Base-by-base conservation (phyloP, 345 rosid species). In the Arabidopsis thaliana region DNA sequence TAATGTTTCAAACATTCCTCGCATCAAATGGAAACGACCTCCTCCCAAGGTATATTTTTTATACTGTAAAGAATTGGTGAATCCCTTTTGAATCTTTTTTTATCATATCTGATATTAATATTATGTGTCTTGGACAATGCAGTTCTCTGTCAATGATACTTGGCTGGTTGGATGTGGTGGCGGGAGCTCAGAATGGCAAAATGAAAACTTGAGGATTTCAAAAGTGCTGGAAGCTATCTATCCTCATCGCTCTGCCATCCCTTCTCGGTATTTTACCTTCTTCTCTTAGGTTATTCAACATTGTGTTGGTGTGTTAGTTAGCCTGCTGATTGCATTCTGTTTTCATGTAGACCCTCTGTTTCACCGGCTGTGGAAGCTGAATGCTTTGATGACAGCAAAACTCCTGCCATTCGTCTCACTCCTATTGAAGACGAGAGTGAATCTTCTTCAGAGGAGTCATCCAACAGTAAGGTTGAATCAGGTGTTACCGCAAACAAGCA, bases 111-210 rank as follows among this genome's bases (percentile, higher is more conserved):
- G 24, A 72, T 45, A 38, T 37, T 30, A 5, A 72, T 45, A 38
- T 37, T 30, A 5, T 34, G 14, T 56, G 24, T 60, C 28, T 22
- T 38, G 24, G 23, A 38, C 36, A 32, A 67, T 69, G 70, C 83
- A 92, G 97, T 74, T 87, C 56, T 30, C 62, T 25, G 4, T 85
- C 67, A 64, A 52, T 46, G 55, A 40, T 7, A 6, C 53, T 64
- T 88, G 89, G 91, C 66, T 11, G 0, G 82, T 89, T 37, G 84
- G 76, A 4, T 77, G 79, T 50, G 91, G 88, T 52, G 88, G 83
- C 52, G 90, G 88, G 71, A 89, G 93, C 69, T 45, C 69, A 9
- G 92, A 89, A 67, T 67, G 57, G 6, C 45, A 22, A 62, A 71
- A 71, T 58, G 85, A 91, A 77, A 67, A 78, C 28, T 66, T 67